Base-by-base conservation (phyloP, 495 filamentous ascomycete genomes). In the Durotheca rogersii region DNA sequence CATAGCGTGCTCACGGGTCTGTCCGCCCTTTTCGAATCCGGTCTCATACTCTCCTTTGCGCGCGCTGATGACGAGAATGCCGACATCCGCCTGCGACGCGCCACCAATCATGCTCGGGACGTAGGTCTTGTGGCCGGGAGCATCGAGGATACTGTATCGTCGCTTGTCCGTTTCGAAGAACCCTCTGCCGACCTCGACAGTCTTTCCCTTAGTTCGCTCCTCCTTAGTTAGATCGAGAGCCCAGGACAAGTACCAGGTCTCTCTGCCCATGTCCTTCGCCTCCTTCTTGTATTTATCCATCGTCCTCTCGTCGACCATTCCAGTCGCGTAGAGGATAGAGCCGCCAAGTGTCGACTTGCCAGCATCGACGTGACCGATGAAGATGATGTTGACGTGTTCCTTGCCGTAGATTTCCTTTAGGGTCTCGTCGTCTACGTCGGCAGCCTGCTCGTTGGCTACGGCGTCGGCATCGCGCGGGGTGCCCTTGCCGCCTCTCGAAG, bases 31-130 rank as follows among this genome's bases (percentile, higher is more conserved):
- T 66, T 97, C 93, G 67, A 99, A 99, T n/a, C 93, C 93, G 29
- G 93, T 97, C 73, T 99, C 93, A 65, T 99, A 99, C 72, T 99
- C 94, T 67, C 93, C 93, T 75, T 96, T 98, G 47, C 93, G 88
- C 1, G 93, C 90, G 49, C 87, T 92, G 66, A 99, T 97, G 62
- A 99, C 93, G 17, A 99, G 80, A 41, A 95, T 86, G 62, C 93
- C 93, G 18, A 99, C 83, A 70, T 97, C 93, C 7, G 94, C 94
- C 64, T 98, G 93, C 1, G 92, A 94, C 33, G 93, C 90, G 59
- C 94, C 93, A 44, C 90, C 90, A 64, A 96, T 95, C 91, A 96
- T 96, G 70, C 84, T 89, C 9, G 92, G 90, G 9, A 96, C 91
- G 56, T 90, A 96, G 4, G 87, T 94, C 74, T 96, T 96, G 77